These are phyloP conservation scores for Fusarium foetens DNA, from an alignment of 2,329 filamentous ascomycete species.

Conservation along the genomic window DNA sequence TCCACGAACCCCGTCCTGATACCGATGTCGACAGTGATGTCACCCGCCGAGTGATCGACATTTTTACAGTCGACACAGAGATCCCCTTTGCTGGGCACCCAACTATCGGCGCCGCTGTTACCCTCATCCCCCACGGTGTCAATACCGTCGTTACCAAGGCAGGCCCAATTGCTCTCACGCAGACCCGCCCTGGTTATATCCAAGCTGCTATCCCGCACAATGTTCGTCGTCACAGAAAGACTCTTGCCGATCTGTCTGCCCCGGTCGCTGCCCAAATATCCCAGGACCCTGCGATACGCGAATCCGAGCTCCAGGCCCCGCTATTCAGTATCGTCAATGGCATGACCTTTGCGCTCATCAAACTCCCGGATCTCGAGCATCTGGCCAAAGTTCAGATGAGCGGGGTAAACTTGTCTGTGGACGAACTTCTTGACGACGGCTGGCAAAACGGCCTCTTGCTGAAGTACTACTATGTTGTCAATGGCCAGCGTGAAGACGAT, in stretches of 20 bases:
- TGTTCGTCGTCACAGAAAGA: conserved; percentile 66
- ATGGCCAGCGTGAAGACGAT: conserved; percentile 44
- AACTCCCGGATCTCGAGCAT: conserved; percentile 68
- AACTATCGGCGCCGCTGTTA: conserved; percentile 66
- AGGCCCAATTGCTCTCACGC: conserved; percentile 62
- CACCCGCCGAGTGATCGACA: conserved; percentile 61
- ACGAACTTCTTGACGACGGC: conserved; percentile 59
- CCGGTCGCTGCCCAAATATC: conserved; percentile 44
- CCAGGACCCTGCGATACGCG: conserved; percentile 43
- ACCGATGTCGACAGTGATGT: conserved; percentile 44
- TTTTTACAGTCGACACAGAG: conserved; percentile 66
- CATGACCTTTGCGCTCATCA: conserved; percentile 76
- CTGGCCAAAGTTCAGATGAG: conserved; percentile 57
- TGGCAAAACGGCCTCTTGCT: conserved; percentile 65
- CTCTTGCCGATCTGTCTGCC: conserved; percentile 48
- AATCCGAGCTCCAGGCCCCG: conserved; percentile 56
- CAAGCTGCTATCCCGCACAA: conserved; percentile 74
- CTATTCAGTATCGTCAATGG: conserved; percentile 75
- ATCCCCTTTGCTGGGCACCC: conserved; percentile 72
- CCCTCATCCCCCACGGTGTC: conserved; percentile 55
- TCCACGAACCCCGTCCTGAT: conserved; percentile 58
- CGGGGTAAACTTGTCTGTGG: conserved; percentile 47
- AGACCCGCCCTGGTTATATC: conserved; percentile 56
- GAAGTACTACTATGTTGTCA: conserved; percentile 68
- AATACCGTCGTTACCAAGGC: conserved; percentile 64